A percentile compares a stretch with the other conserved stretches of the same genome.
phyloP scores from a whole-genome alignment of 306 rosid genomes.

The Arachis hypogaea region DNA sequence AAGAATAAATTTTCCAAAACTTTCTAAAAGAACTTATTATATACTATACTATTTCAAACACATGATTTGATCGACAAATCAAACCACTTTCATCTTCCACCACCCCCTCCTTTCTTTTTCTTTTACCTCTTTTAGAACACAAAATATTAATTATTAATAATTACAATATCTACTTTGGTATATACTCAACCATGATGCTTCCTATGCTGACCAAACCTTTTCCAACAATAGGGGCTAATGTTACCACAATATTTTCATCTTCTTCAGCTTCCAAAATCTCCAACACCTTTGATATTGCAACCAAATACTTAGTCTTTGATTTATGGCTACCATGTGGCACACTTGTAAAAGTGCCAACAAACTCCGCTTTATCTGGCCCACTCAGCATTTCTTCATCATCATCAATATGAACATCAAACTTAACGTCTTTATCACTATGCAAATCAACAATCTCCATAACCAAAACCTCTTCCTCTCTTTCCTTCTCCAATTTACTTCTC shows the following conservation, averaged over 20 bases:
- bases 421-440: slow-evolving; percentile 44
- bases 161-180: not conserved
- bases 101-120: too few relatives aligned
- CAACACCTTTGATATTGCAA: slow-evolving; percentile 61
- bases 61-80: not conserved
- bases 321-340: slow-evolving; percentile 40
- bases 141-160: too few relatives aligned
- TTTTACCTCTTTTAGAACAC: too few relatives aligned
- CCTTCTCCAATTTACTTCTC: slow-evolving; percentile 45
- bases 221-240: slow-evolving; percentile 54
- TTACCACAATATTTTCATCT: slow-evolving; percentile 60
- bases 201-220: not conserved
- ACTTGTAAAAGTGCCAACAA: slow-evolving; percentile 73
- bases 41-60: not conserved
- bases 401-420: slow-evolving; percentile 71
- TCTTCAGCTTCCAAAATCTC: slow-evolving; percentile 67
- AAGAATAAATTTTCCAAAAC: too few relatives aligned
- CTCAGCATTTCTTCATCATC: slow-evolving; percentile 58
- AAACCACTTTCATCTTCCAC: not conserved
- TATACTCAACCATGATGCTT: slow-evolving; percentile 13
- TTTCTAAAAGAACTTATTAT: too few relatives aligned
- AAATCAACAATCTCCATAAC: slow-evolving; percentile 60
- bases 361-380: slow-evolving; percentile 53
- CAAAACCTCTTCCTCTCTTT: slow-evolving; percentile 55
- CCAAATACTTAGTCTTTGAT: slow-evolving; percentile 36